These are phyloP conservation scores for Diplodia corticola DNA, from an alignment of 2,329 filamentous ascomycete species.

Conservation along the genomic window DNA sequence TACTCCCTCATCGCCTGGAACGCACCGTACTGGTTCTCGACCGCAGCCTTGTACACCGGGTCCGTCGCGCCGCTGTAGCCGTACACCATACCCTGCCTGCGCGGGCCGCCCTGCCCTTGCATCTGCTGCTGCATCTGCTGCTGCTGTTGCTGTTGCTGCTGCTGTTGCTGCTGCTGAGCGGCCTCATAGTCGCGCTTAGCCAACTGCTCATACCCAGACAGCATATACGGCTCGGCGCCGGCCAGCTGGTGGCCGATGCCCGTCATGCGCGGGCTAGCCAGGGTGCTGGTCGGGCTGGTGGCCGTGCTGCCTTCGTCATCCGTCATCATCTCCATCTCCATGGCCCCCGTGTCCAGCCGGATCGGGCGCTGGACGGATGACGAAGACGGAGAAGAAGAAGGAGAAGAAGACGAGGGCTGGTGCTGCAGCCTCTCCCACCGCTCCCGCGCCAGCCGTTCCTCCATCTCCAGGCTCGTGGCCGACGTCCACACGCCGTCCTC, in stretches of 20 bases:
- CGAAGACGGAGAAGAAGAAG: neutral
- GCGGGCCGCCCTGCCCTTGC: neutral
- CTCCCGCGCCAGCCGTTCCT: constrained; percentile 57
- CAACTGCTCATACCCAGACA: constrained; percentile 73
- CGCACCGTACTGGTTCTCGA: constrained; percentile 70
- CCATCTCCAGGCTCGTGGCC: constrained; percentile 55
- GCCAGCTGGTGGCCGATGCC: neutral
- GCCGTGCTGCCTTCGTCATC: constrained; percentile 19
- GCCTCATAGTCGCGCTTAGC: constrained; percentile 64
- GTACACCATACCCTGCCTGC: constrained; percentile 31
- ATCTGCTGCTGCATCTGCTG: neutral
- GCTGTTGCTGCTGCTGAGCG: neutral
- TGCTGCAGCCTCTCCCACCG: constrained; percentile 56
- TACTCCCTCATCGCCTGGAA: constrained; percentile 56
- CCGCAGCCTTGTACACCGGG: constrained; percentile 64
- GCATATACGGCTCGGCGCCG: constrained; percentile 76
- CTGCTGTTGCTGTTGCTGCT: neutral
- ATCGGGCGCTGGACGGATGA: neutral
- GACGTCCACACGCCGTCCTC: constrained; percentile 57
- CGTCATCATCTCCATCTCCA: constrained; percentile 18
- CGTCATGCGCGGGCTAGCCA: constrained; percentile 28
- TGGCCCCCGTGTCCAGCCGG: neutral
- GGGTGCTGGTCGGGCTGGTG: constrained; percentile 3
- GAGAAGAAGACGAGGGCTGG: neutral
- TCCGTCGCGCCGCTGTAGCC: constrained; percentile 55